Conservation (phyloP, 2,329 filamentous ascomycete genomes). For the Sclerotinia sclerotiorum region DNA sequence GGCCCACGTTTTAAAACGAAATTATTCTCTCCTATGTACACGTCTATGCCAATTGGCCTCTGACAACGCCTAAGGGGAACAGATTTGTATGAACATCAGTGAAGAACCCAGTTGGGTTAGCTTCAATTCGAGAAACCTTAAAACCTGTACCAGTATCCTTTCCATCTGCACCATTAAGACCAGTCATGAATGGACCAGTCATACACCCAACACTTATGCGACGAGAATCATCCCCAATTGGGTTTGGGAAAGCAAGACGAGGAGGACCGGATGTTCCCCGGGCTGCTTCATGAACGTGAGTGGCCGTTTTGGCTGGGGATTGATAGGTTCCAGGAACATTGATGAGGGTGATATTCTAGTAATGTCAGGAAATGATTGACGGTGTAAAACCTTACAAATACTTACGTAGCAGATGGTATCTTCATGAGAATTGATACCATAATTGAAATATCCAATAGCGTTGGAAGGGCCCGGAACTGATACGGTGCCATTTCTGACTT, state of each 20-base stretch:
- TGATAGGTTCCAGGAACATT: slow-evolving; percentile 48
- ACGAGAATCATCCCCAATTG: slow-evolving; percentile 41
- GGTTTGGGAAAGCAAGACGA: slow-evolving; percentile 49
- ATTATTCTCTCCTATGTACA: background rate
- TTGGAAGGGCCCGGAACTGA: slow-evolving; percentile 42
- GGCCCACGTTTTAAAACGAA: too few relatives aligned
- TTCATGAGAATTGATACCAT: slow-evolving; percentile 47
- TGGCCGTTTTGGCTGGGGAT: slow-evolving; percentile 49
- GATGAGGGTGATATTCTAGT: slow-evolving; percentile 49
- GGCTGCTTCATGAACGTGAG: slow-evolving; percentile 51
- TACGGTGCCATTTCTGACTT: slow-evolving; percentile 47
- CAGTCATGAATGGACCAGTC: slow-evolving; percentile 47
- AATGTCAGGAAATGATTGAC: background rate
- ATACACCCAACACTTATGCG: slow-evolving; percentile 38
- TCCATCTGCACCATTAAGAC: slow-evolving; percentile 43
- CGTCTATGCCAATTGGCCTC: slow-evolving; percentile 45
- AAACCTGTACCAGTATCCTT: slow-evolving; percentile 49
- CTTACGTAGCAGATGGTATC: slow-evolving; percentile 40
- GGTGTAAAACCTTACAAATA: background rate
- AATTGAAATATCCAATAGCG: slow-evolving; percentile 49
- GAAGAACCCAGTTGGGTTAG: slow-evolving; percentile 50
- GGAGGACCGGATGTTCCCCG: slow-evolving; percentile 48
- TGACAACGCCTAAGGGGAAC: slow-evolving; percentile 48
- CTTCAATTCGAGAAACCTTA: slow-evolving; percentile 49
- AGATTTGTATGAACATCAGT: slow-evolving; percentile 48